Base-by-base conservation (phyloP, 169 alveolate genomes). In the Cryptosporidium parvum region DNA sequence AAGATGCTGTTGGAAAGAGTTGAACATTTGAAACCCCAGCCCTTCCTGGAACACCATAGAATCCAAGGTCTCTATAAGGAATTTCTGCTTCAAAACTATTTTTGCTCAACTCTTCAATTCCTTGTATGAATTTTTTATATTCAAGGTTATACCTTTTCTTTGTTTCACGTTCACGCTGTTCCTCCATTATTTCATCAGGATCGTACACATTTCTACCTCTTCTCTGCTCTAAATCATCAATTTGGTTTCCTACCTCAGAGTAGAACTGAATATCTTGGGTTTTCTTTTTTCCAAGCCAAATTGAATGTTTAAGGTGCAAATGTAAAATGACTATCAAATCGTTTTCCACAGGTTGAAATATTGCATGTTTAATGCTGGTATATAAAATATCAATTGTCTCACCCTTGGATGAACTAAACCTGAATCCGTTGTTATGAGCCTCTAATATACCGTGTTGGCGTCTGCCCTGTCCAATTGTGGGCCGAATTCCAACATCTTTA, bases 261-360 rank as follows among this genome's bases (percentile, higher is more conserved):
- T 95, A 98, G 91, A 98, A 97, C 91, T 98, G 98, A 14, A 98
- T 97, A 91, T 98, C 99, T 45, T 92, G 86, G 16, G 98, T 95
- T 91, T 98, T 97, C 92, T 97, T 97, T 91, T 95, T 97, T 3
- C 99, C 99, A 16, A 97, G 96, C 95, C 97, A 91, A 45, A 98
- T 97, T n/a, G 98, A 97, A 68, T 96, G 94, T 91, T 96, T 94
- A 61, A 97, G 91, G 93, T 96, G 96, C 93, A 98, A 97, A 93
- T 98, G 99, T 14, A 98, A 91, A 72, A 98, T 91, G 18, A 97
- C 99, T 35, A 97, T 96, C 35, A 97, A 91, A 85, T 98, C 99
- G 58, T 97, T 96, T 85, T 97, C 99, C 70, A 98, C 97, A 1
- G 99, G 99, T 93, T 98, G 99, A 94, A 97, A 97, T 80, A 98